Evolutionary conservation across 768 basidiomycete genomes (phyloP).

Genomic region (Mycena chlorophos): DNA sequence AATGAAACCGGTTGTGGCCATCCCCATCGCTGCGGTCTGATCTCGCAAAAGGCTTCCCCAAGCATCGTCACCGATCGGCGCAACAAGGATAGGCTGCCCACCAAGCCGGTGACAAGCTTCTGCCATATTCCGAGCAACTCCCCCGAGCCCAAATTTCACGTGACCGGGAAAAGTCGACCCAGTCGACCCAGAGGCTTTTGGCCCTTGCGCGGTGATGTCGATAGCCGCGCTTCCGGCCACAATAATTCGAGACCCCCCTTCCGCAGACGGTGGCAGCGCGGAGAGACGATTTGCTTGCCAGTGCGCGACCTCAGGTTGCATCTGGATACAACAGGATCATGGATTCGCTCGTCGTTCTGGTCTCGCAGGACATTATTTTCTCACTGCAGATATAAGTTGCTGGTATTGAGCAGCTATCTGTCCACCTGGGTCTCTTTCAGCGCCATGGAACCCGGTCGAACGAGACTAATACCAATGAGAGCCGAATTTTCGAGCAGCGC

Average conservation of each 20-base stretch:
- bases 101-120: constrained; percentile 78
- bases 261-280: neutral
- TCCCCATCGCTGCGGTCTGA: constrained; percentile 61
- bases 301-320: too few species aligned
- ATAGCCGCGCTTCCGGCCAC: constrained; percentile 88
- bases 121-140: constrained; percentile 94
- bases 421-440: constrained; percentile 49
- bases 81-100: constrained; percentile 59
- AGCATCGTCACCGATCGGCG: constrained; percentile 74
- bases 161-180: constrained; percentile 56
- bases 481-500: constrained; percentile 91
- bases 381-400: constrained; percentile 43
- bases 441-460: constrained; percentile 1
- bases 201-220: constrained; percentile 75
- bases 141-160: constrained; percentile 74
- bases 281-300: too few species aligned
- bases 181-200: constrained; percentile 62
- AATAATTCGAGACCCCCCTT: constrained; percentile 49
- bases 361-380: constrained; percentile 21
- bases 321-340: too few species aligned
- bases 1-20: constrained; percentile 80
- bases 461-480: constrained; percentile 59
- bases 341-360: constrained; percentile 3
- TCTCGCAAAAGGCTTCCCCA: constrained; percentile 69
- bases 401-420: constrained; percentile 79